phyloP scores from a whole-genome alignment of 2,329 filamentous ascomycete species.

The Venturia aucupariae region DNA sequence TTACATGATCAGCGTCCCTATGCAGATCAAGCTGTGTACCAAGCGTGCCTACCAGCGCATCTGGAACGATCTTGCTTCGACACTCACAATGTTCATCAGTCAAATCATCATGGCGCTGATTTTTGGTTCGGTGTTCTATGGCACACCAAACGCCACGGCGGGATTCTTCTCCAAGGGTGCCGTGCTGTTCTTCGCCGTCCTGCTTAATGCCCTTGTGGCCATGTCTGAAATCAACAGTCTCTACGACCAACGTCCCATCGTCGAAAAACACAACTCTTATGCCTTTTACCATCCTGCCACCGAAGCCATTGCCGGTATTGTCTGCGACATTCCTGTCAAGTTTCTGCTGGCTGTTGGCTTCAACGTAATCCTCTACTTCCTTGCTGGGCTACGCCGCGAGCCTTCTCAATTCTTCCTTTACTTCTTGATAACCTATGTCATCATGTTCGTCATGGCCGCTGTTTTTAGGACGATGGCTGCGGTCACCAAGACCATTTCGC shows the following conservation, averaged over 20 bases:
- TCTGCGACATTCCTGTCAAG: conserved; percentile 49
- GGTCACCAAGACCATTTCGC: conserved; percentile 23
- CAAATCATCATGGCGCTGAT: conserved; percentile 66
- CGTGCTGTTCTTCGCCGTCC: conserved; percentile 66
- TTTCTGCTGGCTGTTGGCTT: conserved; percentile 51
- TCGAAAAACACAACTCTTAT: conserved; percentile 62
- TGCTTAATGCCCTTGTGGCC: conserved; percentile 80
- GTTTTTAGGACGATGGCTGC: conserved; percentile 25
- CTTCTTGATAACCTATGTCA: conserved; percentile 52
- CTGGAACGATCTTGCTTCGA: conserved; percentile 43
- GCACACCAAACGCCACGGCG: conserved; percentile 52
- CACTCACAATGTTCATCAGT: conserved; percentile 33
- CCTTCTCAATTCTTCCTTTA: conserved; percentile 55
- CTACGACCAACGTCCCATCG: conserved; percentile 65
- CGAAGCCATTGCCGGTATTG: conserved; percentile 47
- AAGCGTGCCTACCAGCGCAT: conserved; percentile 44
- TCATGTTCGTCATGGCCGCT: conserved; percentile 35
- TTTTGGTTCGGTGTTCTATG: conserved; percentile 68
- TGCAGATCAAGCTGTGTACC: conserved; percentile 45
- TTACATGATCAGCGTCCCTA: conserved; percentile 67
- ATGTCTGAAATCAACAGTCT: conserved; percentile 67
- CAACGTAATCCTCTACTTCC: conserved; percentile 53
- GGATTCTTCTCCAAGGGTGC: conserved; percentile 75
- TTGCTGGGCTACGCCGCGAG: conserved; percentile 47
- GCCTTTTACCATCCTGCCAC: conserved; percentile 29